These are phyloP conservation scores for Mediolabrus comicus DNA, from an alignment of 108 stramenopile genomes.

Conservation along the genomic window DNA sequence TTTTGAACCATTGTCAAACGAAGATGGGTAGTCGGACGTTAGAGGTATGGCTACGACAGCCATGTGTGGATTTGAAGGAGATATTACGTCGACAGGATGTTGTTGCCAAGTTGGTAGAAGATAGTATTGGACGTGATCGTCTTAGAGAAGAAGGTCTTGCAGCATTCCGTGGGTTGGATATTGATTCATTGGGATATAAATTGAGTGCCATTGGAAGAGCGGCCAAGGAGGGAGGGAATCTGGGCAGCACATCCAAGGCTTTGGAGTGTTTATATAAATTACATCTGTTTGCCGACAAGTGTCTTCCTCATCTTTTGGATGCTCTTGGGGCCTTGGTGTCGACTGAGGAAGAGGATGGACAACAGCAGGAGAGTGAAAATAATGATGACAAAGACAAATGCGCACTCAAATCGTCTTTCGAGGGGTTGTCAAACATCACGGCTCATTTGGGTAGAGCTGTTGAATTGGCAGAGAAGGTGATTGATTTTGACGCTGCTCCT, in stretches of 20 bases:
- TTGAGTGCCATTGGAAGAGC: constrained; percentile 35
- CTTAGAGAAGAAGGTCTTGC: constrained; percentile 67
- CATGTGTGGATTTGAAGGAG: constrained; percentile 54
- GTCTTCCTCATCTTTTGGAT: constrained; percentile 59
- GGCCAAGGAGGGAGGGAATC: constrained; percentile 7
- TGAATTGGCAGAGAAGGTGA: constrained; percentile 62
- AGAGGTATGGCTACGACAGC: constrained; percentile 81
- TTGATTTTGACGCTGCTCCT: constrained; percentile 82
- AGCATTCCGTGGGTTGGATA: constrained; percentile 50
- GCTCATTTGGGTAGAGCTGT: constrained; percentile 43
- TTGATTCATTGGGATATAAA: constrained; percentile 46
- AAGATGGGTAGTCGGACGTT: constrained; percentile 68
- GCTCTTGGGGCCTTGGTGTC: constrained; percentile 26
- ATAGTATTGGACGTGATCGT: constrained; percentile 62
- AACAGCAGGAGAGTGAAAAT: background rate
- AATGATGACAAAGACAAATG: constrained; percentile 13
- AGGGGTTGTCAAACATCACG: constrained; percentile 23
- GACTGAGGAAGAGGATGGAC: constrained; percentile 1
- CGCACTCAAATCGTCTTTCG: constrained; percentile 10
- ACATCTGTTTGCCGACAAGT: constrained; percentile 63
- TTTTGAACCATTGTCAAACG: constrained; percentile 70
- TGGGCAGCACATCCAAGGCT: constrained; percentile 56
- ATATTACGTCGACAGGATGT: constrained; percentile 72
- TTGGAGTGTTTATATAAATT: constrained; percentile 74
- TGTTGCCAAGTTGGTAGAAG: constrained; percentile 61